Evolutionary conservation across 257 asterid genomes (phyloP).

Genomic region (Primulina tabacum): DNA sequence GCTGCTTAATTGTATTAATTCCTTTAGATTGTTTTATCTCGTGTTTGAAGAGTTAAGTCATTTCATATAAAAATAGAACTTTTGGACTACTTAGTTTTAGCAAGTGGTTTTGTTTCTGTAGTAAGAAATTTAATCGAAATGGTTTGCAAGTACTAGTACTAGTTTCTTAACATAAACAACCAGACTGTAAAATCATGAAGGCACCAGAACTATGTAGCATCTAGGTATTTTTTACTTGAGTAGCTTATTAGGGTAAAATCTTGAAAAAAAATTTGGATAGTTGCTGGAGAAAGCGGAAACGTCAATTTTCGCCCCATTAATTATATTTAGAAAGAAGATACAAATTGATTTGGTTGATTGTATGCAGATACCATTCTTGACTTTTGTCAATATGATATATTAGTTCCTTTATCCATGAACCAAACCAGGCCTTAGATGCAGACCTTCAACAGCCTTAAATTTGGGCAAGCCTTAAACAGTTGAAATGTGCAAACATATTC

Average conservation of each 20-base stretch:
- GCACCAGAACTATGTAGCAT: not conserved
- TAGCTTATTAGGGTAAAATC: not conserved
- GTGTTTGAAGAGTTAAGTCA: not conserved
- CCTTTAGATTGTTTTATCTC: not conserved
- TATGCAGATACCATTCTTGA: slow-evolving; percentile 15
- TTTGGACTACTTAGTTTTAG: not conserved
- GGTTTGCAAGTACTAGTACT: slow-evolving; percentile 13
- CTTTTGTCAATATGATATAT: not conserved
- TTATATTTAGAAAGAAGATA: slow-evolving; percentile 7
- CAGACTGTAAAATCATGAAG: slow-evolving; percentile 10
- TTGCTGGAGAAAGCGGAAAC: slow-evolving; percentile 7
- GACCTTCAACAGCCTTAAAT: slow-evolving; percentile 23
- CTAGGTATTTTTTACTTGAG: not conserved
- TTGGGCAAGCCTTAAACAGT: slow-evolving; percentile 17
- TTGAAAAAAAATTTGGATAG: slow-evolving; percentile 8
- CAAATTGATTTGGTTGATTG: slow-evolving; percentile 4
- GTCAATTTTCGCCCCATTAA: slow-evolving; percentile 1
- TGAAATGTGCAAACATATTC: slow-evolving; percentile 12
- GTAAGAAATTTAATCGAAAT: slow-evolving; percentile 11
- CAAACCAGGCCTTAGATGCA: slow-evolving; percentile 10
- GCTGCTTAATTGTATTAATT: slow-evolving; percentile 5
- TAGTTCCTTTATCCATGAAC: not conserved
- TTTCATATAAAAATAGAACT: slow-evolving; percentile 6
- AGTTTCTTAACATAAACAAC: slow-evolving; percentile 4
- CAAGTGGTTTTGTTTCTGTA: not conserved